These are phyloP conservation scores for Suillus subalutaceus DNA, from an alignment of 768 basidiomycete species.

Conservation along the genomic window DNA sequence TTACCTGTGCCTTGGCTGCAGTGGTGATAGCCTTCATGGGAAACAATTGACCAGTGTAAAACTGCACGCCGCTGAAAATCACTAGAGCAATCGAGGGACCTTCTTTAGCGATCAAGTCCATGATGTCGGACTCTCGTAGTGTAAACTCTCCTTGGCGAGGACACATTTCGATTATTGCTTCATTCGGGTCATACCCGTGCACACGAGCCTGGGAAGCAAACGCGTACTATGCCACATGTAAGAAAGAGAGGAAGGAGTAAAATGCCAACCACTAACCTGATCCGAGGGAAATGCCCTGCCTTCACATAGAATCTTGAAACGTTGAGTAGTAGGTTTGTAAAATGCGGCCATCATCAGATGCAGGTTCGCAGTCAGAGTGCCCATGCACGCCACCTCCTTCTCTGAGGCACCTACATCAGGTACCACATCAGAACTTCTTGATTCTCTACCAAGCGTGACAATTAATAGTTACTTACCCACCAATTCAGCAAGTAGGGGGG, in stretches of 20 bases:
- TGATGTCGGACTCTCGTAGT: constrained; percentile 88
- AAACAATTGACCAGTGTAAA: constrained; percentile 96
- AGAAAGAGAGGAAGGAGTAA: constrained; percentile 3
- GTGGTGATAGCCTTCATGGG: constrained; percentile 83
- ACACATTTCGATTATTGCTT: constrained; percentile 74
- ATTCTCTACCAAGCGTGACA: neutral
- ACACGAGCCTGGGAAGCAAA: constrained; percentile 88
- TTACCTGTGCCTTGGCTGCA: constrained; percentile 82
- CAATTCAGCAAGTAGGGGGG: constrained; percentile 75
- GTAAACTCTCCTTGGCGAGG: constrained; percentile 85
- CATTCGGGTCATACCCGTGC: constrained; percentile 75
- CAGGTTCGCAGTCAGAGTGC: constrained; percentile 92
- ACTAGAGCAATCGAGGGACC: constrained; percentile 85
- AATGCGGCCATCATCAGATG: constrained; percentile 95
- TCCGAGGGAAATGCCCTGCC: constrained; percentile 95
- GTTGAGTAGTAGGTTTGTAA: constrained; percentile 82
- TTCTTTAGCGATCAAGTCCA: constrained; percentile 70
- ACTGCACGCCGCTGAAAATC: constrained; percentile 92
- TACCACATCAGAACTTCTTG: neutral
- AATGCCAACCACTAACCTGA: constrained; percentile 57
- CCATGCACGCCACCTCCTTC: constrained; percentile 94
- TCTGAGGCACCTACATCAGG: constrained; percentile 69
- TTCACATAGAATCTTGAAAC: constrained; percentile 96
- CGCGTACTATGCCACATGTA: constrained; percentile 70
- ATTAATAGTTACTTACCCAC: constrained; percentile 59